Conservation (phyloP, 2,329 filamentous ascomycete genomes). For the Fusarium sublunatum region DNA sequence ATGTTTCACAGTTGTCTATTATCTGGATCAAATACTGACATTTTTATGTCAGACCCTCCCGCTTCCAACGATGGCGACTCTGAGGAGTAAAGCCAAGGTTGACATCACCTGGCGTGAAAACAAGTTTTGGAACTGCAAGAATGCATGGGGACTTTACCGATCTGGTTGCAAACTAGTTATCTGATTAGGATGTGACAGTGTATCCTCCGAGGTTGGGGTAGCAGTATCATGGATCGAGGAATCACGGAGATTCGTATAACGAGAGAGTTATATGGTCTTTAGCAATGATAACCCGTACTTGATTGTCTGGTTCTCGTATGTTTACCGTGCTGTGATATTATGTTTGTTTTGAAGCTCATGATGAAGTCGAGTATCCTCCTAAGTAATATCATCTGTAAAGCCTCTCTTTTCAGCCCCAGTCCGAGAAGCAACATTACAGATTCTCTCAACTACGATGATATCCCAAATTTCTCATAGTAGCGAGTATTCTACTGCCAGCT, state of each 20-base stretch:
- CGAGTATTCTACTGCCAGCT: no score
- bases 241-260: constrained; percentile 10
- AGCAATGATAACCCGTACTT: not conserved
- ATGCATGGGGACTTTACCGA: constrained; percentile 4
- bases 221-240: constrained; percentile 16
- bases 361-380: not conserved
- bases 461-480: no score
- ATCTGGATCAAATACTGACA: constrained; percentile 4
- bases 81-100: constrained; percentile 4
- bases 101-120: not conserved
- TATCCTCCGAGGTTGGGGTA: constrained; percentile 23
- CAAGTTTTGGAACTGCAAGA: not conserved
- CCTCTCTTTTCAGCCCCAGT: not conserved
- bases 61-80: constrained; percentile 25
- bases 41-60: constrained; percentile 23
- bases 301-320: not conserved
- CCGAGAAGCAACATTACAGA: no score
- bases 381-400: not conserved
- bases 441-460: not conserved
- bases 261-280: not conserved
- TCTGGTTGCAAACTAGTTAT: constrained; percentile 30
- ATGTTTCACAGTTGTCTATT: constrained; percentile 3
- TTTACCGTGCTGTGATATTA: not conserved
- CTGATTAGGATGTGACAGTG: constrained; percentile 26
- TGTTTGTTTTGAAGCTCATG: not conserved